Base-by-base conservation (phyloP, 495 filamentous ascomycete species). In the Penicillium bialowiezense region DNA sequence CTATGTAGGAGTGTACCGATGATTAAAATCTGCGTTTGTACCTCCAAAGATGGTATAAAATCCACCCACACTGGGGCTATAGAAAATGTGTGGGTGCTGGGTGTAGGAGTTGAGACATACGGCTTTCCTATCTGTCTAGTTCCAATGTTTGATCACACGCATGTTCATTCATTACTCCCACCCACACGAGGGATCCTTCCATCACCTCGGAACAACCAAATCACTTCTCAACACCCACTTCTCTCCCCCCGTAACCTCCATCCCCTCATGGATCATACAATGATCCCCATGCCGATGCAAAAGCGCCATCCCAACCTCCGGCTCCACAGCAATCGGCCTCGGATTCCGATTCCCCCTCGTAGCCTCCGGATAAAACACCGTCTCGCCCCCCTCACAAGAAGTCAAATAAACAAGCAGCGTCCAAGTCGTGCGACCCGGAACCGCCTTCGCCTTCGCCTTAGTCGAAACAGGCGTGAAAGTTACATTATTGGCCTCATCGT, bases 171-270 rank as follows among this genome's bases (percentile, higher is more conserved):
- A n/a, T n/a, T n/a, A n/a, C n/a, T n/a, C n/a, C n/a, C n/a, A n/a
- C n/a, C n/a, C n/a, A n/a, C n/a, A n/a, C n/a, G n/a, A n/a, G n/a
- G n/a, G n/a, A n/a, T n/a, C n/a, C n/a, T n/a, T n/a, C 7, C 31
- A 42, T 66, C 48, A 86, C 49, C 74, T 71, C 56, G 61, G 79
- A 15, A 95, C 83, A 56, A 90, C 90, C 45, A 96, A 67, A 74
- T 96, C 92, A 42, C 86, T 95, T 45, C 92, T 73, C 42, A 97
- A 76, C 43, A 97, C 85, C 91, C 91, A 97, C 64, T 96, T 97
- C 65, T 95, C 90, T 12, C 91, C 92, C 34, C 77, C 73, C 0
- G 64, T 79, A 0, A 96, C 91, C 56, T 93, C 80, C 50, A 74
- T 76, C 7, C 90, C 90, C 65, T 97, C 91, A 69, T 96, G 92